A percentile compares a stretch with the other conserved stretches of the same genome.
Evolutionary conservation across 192 early-diverging fungal species (phyloP).

Genomic region (Phlyctochytrium planicorne): DNA sequence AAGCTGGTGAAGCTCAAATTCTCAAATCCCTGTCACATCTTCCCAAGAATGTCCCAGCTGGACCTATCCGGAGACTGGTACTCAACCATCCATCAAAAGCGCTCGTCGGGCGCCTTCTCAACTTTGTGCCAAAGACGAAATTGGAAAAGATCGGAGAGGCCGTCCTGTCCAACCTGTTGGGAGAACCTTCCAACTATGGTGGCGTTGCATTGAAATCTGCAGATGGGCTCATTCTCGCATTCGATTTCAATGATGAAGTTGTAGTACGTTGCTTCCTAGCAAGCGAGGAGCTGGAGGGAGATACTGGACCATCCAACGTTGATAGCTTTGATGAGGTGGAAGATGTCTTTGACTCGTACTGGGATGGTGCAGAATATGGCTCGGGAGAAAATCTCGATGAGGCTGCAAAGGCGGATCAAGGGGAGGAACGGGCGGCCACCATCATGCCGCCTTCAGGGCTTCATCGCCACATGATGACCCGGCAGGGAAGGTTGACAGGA

Average conservation of each 20-base stretch:
- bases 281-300: not conserved
- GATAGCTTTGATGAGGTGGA: conserved; percentile 7
- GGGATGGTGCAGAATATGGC: not conserved
- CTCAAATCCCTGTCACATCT: conserved; percentile 12
- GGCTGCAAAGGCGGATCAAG: no score
- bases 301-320: not conserved
- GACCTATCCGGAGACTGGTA: conserved; percentile 11
- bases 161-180: conserved; percentile 2
- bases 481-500: conserved; percentile 1
- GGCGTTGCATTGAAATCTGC: not conserved
- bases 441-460: not conserved
- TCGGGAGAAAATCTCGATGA: not conserved
- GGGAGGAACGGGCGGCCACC: no score
- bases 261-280: not conserved
- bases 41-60: conserved; percentile 5
- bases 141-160: conserved; percentile 9
- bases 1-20: conserved; percentile 2
- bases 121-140: not conserved
- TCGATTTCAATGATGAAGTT: not conserved
- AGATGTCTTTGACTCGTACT: conserved; percentile 15
- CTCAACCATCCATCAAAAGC: not conserved
- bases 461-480: conserved; percentile 10
- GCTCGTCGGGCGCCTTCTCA: not conserved
- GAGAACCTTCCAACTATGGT: not conserved
- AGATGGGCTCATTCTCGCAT: conserved; percentile 11